A percentile compares a stretch with the other conserved stretches of the same genome.
phyloP scores from a whole-genome alignment of 164 flowering plant species.

The Santalum album region DNA sequence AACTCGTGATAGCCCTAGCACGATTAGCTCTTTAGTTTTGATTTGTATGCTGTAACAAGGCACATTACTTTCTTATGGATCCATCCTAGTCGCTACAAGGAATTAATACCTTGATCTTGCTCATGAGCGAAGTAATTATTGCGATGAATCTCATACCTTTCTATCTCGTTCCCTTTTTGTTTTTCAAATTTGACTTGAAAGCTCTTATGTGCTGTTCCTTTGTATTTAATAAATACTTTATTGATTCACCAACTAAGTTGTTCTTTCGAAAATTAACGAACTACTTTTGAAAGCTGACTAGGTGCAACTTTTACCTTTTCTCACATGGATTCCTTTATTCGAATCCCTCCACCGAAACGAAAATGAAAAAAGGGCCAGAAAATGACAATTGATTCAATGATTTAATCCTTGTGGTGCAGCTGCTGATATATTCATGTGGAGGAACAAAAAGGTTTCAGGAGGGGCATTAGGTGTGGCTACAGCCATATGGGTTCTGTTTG shows the following conservation, averaged over 20 bases:
- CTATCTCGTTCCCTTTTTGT: not conserved
- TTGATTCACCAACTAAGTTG: no score
- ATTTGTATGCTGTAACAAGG: not conserved
- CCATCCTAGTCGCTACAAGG: no score
- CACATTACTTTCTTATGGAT: no score
- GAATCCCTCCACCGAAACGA: not conserved
- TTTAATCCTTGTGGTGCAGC: slow-evolving; percentile 47
- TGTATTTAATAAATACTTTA: not conserved
- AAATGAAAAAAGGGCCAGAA: not conserved
- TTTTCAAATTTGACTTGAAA: not conserved
- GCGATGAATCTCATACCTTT: not conserved
- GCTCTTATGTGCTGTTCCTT: not conserved
- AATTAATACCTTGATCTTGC: no score
- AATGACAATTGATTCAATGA: not conserved
- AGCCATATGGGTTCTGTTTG: slow-evolving; percentile 75
- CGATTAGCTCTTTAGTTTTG: not conserved
- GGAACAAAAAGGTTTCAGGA: slow-evolving; percentile 81
- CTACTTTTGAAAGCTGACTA: no score
- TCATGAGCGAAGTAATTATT: no score
- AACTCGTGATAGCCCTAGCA: no score
- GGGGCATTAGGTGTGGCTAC: slow-evolving; percentile 72
- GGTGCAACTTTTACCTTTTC: no score
- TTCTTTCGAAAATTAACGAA: no score
- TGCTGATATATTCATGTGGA: slow-evolving; percentile 91
- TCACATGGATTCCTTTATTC: no score